Conservation (phyloP, 192 early-diverging fungal species). For the Dimargaris cristalligena region DNA sequence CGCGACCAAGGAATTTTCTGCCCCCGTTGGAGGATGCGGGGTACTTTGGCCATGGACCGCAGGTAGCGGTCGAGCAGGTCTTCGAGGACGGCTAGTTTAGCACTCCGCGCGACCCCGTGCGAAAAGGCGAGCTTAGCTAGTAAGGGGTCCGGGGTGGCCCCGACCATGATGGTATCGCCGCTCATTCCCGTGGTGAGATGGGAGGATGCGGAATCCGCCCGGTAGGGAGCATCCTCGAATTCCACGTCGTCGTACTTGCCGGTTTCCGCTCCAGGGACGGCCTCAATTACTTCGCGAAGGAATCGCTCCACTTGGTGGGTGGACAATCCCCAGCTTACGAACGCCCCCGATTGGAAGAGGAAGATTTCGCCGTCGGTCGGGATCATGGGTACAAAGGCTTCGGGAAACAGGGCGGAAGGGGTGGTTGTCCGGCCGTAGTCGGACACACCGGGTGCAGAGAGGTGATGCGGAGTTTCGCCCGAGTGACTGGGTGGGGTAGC, state of each 20-base stretch:
- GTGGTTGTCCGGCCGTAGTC: too few relatives aligned
- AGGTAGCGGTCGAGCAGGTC: conserved; percentile 32
- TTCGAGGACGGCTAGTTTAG: conserved; percentile 36
- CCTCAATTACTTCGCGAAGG: conserved; percentile 20
- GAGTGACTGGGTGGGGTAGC: too few relatives aligned
- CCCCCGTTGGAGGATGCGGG: conserved; percentile 27
- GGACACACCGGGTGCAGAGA: too few relatives aligned
- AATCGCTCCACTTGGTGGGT: conserved; percentile 22
- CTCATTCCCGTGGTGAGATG: conserved; percentile 22
- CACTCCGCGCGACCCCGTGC: conserved; percentile 34
- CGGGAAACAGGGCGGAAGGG: background rate
- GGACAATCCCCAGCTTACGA: conserved; percentile 37
- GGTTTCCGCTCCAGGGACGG: conserved; percentile 18
- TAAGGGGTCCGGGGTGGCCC: conserved; percentile 21
- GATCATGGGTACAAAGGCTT: background rate
- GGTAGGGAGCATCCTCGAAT: conserved; percentile 34
- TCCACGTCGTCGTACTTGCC: conserved; percentile 22
- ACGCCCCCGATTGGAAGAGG: conserved; percentile 33
- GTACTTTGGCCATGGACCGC: conserved; percentile 26
- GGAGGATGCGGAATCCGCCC: conserved; percentile 9
- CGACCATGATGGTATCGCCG: conserved; percentile 33
- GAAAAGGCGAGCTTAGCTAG: conserved; percentile 38
- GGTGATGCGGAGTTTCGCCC: too few relatives aligned
- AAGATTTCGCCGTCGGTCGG: conserved; percentile 24
- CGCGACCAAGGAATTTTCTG: conserved; percentile 26